phyloP scores from a whole-genome alignment of 108 stramenopile genomes.

The Fistulifera pelliculosa region DNA sequence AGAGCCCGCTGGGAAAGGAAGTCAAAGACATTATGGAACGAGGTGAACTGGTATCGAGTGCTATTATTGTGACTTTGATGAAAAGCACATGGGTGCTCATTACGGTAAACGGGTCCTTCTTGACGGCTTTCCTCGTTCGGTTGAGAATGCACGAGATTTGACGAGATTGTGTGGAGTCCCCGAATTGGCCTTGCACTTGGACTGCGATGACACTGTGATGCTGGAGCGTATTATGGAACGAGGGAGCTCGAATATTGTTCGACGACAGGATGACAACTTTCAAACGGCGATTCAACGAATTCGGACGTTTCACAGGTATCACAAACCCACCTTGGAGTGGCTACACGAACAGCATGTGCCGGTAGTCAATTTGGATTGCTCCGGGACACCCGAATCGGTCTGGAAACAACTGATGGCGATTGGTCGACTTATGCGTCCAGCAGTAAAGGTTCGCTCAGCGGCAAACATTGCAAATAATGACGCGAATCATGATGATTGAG shows the following conservation, averaged over 20 bases:
- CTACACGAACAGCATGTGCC: slow-evolving; percentile 70
- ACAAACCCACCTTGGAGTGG: slow-evolving; percentile 61
- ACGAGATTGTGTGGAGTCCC: slow-evolving; percentile 66
- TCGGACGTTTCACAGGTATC: slow-evolving; percentile 70
- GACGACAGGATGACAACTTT: slow-evolving; percentile 71
- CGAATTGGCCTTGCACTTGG: slow-evolving; percentile 69
- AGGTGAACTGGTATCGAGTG: slow-evolving; percentile 74
- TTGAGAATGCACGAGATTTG: slow-evolving; percentile 65
- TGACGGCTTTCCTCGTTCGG: slow-evolving; percentile 84
- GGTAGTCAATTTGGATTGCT: slow-evolving; percentile 77
- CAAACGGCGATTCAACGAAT: slow-evolving; percentile 67
- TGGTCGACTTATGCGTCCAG: slow-evolving; percentile 55
- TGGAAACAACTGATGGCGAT: slow-evolving; percentile 74
- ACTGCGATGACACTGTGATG: slow-evolving; percentile 68
- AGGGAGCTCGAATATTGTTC: slow-evolving; percentile 13
- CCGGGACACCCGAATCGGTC: slow-evolving; percentile 55
- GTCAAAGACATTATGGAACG: slow-evolving; percentile 84
- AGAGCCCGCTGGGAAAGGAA: slow-evolving; percentile 70
- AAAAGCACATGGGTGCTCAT: slow-evolving; percentile 69
- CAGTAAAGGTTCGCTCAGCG: slow-evolving; percentile 6
- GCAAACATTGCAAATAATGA: not conserved
- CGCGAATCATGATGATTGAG: no score
- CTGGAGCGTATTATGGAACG: slow-evolving; percentile 68
- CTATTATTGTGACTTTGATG: slow-evolving; percentile 76
- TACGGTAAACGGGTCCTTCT: slow-evolving; percentile 73